Evolutionary conservation across 192 early-diverging fungal genomes (phyloP).

Genomic region (Backusella australiensis): DNA sequence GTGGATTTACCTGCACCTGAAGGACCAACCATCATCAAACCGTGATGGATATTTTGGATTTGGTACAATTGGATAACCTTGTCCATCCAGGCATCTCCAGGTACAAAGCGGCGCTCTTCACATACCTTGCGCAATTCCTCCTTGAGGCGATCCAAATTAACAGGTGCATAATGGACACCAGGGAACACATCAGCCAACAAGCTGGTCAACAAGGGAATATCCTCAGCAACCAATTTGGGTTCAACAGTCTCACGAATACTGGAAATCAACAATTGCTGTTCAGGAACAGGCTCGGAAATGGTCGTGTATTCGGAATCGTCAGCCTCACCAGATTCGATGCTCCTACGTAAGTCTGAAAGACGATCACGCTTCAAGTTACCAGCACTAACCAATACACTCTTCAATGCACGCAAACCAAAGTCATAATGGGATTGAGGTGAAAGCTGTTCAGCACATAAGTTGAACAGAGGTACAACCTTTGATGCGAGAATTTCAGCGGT

Average conservation of each 20-base stretch:
- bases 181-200: slow-evolving; percentile 95
- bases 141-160: slow-evolving; percentile 74
- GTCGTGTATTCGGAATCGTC: slow-evolving; percentile 41
- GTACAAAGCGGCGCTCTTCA: slow-evolving; percentile 66
- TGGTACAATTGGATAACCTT: slow-evolving; percentile 98
- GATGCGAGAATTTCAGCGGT: slow-evolving; percentile 90
- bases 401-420: slow-evolving; percentile 97
- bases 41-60: slow-evolving; percentile 98
- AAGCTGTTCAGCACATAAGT: slow-evolving; percentile 91
- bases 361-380: slow-evolving; percentile 95
- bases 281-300: slow-evolving; percentile 65
- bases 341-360: slow-evolving; percentile 48
- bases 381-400: slow-evolving; percentile 99
- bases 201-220: slow-evolving; percentile 84
- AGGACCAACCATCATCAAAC: slow-evolving; percentile 99
- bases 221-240: slow-evolving; percentile 97
- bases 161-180: slow-evolving; percentile 78
- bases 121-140: slow-evolving; percentile 77
- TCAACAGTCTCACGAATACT: slow-evolving; percentile 96
- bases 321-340: slow-evolving; percentile 35
- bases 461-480: slow-evolving; percentile 98
- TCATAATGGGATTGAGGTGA: slow-evolving; percentile 98
- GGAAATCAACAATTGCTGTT: slow-evolving; percentile 92
- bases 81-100: slow-evolving; percentile 85
- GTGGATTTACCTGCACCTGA: slow-evolving; percentile 94